Evolutionary conservation across 108 stramenopile genomes (phyloP), one percentile per base, ranked within the genome.

Genomic region (Nitzschia sp.): DNA sequence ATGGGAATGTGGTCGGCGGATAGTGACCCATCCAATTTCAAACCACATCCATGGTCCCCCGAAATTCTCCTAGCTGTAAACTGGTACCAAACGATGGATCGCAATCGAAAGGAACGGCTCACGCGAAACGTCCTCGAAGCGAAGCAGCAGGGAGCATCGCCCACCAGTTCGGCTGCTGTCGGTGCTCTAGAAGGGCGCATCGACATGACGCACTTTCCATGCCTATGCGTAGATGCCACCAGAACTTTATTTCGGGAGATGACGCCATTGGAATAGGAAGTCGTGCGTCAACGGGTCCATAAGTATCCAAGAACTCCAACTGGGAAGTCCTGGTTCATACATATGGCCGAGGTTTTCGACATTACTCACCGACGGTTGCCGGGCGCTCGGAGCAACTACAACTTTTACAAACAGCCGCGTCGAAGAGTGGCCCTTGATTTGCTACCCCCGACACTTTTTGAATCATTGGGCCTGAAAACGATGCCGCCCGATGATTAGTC

Each of bases 311-410:
- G 28, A 86, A 82, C 29, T 83, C 83, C 19, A 84, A 91, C 68
- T 95, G 86, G 88, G 94, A 95, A 70, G 54, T 95, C 38, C 68
- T 95, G 29, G 28, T 95, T 30, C 90, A 91, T 66, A 87, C 92
- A 11, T 21, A 51, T 21, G 64, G 77, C 90, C 19, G 94, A 95
- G 61, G 87, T 91, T 46, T 93, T 91, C 8, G 90, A 88, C 63
- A 60, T 95, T 95, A 88, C 61, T 62, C 74, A 25, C 63, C 85
- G 11, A 62, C 74, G 24, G 59, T 31, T 24, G 32, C 31, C n/a
- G 35, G 48, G 5, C 24, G 1, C 0, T 25, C 46, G 6, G 38
- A 56, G n/a, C 49, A 46, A 46, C 34, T 77, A 30, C 34, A 56
- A 29, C 45, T 32, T 42, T 27, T 77, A 25, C 54, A 55, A 28